Evolutionary conservation across 352 stramenopile genomes (phyloP), one percentile per base, ranked within the genome.

Genomic region (Aphanomyces stellatus): DNA sequence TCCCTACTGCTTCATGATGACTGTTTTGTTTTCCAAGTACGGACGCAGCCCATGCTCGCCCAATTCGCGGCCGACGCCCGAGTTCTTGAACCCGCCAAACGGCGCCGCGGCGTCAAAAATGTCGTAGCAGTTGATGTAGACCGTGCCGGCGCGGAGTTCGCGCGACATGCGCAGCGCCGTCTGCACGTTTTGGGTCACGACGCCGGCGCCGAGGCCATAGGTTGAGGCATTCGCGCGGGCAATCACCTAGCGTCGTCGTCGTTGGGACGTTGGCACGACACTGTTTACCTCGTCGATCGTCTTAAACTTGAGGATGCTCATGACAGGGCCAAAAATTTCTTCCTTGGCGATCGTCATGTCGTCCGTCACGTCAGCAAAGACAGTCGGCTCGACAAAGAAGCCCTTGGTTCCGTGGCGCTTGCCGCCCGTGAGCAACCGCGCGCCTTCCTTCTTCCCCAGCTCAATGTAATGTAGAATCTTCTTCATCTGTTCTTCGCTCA

Each of bases 71-170:
- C 87, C 88, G 37, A 93, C 75, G 33, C 87, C 87, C 24, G 82
- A 93, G 74, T 93, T 76, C 83, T 95, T 93, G 73, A 84, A 93
- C 28, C 88, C 88, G 22, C 87, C 88, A 61, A 93, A 96, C n/a
- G 85, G 80, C 53, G 94, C 88, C 62, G 85, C 81, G 13, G 74
- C 70, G 61, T 96, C 90, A 27, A 95, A 91, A 25, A 96, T 71
- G 57, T 96, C 79, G 77, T 97, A 98, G 74, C 83, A 96, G 79
- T 98, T 99, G 17, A 98, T 82, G 71, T 93, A 96, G 42, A 98
- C 88, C 11, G 96, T 97, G 28, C 95, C 94, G 60, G 81, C 78
- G 49, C 96, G 85, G 7, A 99, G 75, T 7, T 72, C 76, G 63
- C 95, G 87, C 53, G 88, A 84, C 69, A 98, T 87, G 62, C 89